A percentile compares a stretch with the other conserved stretches of the same genome.
These are phyloP conservation scores for Xylariaceae sp. DNA, from an alignment of 2,329 filamentous ascomycete species.

Conservation along the genomic window DNA sequence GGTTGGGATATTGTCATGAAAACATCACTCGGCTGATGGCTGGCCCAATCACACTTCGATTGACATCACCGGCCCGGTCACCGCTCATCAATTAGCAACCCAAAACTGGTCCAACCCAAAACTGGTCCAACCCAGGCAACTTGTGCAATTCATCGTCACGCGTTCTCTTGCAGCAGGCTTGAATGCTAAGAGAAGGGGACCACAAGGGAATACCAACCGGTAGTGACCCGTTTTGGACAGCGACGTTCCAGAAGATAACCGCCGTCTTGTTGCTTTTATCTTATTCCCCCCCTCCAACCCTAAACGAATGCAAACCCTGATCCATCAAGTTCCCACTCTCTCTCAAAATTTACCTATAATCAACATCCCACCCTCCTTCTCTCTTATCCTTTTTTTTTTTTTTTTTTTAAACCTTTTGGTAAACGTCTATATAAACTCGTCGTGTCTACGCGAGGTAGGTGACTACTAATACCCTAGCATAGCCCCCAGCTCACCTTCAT, in stretches of 20 bases:
- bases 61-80: slow-evolving; percentile 19
- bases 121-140: neutral
- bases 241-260: no score
- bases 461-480: neutral
- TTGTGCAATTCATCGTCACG: slow-evolving; percentile 17
- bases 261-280: no score
- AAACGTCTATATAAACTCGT: neutral
- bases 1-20: slow-evolving; percentile 13
- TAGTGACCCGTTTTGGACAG: neutral
- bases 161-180: slow-evolving; percentile 11
- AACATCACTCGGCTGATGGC: slow-evolving; percentile 11
- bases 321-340: no score
- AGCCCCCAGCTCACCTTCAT: no score
- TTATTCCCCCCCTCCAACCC: neutral
- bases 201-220: slow-evolving; percentile 6
- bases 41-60: slow-evolving; percentile 16
- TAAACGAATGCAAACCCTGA: neutral
- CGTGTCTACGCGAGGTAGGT: neutral
- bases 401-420: neutral
- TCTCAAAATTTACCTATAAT: neutral
- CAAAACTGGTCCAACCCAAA: slow-evolving; percentile 1
- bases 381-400: neutral
- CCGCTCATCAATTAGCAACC: slow-evolving; percentile 10
- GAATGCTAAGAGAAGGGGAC: neutral
- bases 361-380: neutral